Base-by-base conservation (phyloP, 1,284 basidiomycete species). In the Leccinum angustisporum region DNA sequence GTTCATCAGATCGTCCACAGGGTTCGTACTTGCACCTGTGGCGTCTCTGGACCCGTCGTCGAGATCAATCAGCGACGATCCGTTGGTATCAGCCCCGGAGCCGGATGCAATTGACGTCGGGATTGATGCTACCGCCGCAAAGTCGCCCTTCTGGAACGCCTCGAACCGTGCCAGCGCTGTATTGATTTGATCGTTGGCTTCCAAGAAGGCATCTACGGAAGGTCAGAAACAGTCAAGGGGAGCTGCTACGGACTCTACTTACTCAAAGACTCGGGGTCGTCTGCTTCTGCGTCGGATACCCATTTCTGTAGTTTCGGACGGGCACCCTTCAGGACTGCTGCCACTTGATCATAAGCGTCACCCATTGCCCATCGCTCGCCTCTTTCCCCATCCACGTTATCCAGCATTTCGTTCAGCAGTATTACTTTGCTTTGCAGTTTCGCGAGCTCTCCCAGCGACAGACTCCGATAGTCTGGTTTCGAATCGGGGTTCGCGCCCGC, bases 121-220 rank as follows among this genome's bases (percentile, higher is more conserved):
- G 83, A 72, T 92, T 84, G 43, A 87, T 78, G 34, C 87, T 83
- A 36, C 85, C 80, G 25, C 72, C 25, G 75, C 78, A 65, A 83
- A 96, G 77, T 98, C 95, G 50, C 96, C 97, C 63, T 86, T 88
- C 77, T 93, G 92, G 83, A 92, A 97, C 1, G 94, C 88, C 67
- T 97, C 93, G 73, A 96, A 98, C 30, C 97, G 90, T 53, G 87
- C 85, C 18, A 97, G 77, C 16, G 97, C 93, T 40, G 87, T 92
- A 78, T 99, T 98, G 77, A 99, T 97, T 70, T 97, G 89, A 77
- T 99, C 97, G 76, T 99, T 99, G 65, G 97, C 95, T 74, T 98
- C 86, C 31, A 99, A 81, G 76, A 98, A 90, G 2, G 94, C 93
- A 67, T 97, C 96, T 94, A 69, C 30, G 38, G 25, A 40, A 16